phyloP scores from a whole-genome alignment of 2,329 filamentous ascomycete genomes.

The Fusarium sp. region DNA sequence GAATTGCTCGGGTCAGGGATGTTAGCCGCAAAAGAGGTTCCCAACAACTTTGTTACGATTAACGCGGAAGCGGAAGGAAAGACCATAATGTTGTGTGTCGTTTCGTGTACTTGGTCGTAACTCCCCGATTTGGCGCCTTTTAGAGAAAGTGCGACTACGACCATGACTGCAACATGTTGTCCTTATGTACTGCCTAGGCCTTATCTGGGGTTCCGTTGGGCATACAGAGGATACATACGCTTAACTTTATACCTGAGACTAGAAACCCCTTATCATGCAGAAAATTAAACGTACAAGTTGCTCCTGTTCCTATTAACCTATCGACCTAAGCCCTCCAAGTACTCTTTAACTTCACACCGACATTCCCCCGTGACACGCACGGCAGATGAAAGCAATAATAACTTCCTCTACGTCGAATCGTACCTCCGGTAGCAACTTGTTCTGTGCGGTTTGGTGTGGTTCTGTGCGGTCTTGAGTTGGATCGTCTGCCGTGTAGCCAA shows the following conservation, averaged over 20 bases:
- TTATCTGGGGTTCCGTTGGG: not conserved
- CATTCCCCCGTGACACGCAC: conserved; percentile 22
- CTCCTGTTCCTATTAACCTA: conserved; percentile 9
- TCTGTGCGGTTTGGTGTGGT: not conserved
- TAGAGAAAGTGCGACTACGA: conserved; percentile 6
- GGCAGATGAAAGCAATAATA: conserved; percentile 1
- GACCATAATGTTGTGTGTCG: conserved; percentile 17
- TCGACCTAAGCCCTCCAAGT: not conserved
- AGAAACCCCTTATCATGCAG: not conserved
- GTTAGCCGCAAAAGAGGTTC: too few relatives aligned
- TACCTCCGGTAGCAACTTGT: not conserved
- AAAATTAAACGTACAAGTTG: not conserved
- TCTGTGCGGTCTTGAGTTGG: not conserved
- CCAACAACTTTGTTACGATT: not conserved
- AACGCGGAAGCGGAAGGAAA: not conserved
- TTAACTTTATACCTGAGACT: not conserved
- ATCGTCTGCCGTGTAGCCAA: conserved; percentile 18
- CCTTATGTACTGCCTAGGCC: not conserved
- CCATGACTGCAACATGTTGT: conserved; percentile 16
- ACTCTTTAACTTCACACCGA: conserved; percentile 11
- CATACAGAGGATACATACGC: not conserved
- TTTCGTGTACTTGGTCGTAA: conserved; percentile 22
- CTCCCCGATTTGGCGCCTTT: conserved; percentile 12
- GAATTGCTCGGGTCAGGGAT: not conserved
- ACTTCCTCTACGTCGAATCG: not conserved